Base-by-base conservation (phyloP, 1,284 basidiomycete species). In the Ceratobasidium sp. region DNA sequence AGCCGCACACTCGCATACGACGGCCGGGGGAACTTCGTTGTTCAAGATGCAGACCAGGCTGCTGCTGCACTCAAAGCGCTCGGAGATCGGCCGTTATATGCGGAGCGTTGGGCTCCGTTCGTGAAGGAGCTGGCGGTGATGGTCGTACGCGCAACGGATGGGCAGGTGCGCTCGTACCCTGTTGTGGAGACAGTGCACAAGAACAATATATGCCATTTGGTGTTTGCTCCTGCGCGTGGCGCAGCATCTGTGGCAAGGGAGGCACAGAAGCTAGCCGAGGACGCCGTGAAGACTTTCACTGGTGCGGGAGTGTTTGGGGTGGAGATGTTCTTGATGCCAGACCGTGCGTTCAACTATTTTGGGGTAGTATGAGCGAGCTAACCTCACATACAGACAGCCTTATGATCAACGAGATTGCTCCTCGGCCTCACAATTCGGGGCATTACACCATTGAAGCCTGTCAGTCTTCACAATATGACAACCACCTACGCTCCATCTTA, bases 401-500 rank as follows among this genome's bases (percentile, higher is more conserved):
- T 2, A 89, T 91, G 73, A 87, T 99, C 77, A 99, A 99, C 82
- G 98, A 99, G 83, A 98, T 99, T 75, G 98, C 98, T 0, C 98
- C 98, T n/a, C 88, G 98, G 26, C 97, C 98, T 0, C 98, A 99
- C 82, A 99, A 99, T 83, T 98, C 96, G 9, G 97, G 97, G 0
- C 98, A 99, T 81, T 98, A 98, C 82, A 98, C 97, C n/a, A 98
- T 99, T 79, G 97, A 98, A 83, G 96, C 97, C 0, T 98, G 95
- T 81, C 87, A 95, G 77, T 94, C 95, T 1, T 98, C 95, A 14
- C 98, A 99, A 83, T 99, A 96, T 83, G 96, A 97, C 81, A 98
- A 98, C 79, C 98, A 99, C 81, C 89, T 99, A 47, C 94, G 96
- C 41, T 94, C 96, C n/a, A 96, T 99, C 80, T 89, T 98, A 23